Evolutionary conservation across 2,329 filamentous ascomycete species (phyloP).

Genomic region (Aspergillus texensis): DNA sequence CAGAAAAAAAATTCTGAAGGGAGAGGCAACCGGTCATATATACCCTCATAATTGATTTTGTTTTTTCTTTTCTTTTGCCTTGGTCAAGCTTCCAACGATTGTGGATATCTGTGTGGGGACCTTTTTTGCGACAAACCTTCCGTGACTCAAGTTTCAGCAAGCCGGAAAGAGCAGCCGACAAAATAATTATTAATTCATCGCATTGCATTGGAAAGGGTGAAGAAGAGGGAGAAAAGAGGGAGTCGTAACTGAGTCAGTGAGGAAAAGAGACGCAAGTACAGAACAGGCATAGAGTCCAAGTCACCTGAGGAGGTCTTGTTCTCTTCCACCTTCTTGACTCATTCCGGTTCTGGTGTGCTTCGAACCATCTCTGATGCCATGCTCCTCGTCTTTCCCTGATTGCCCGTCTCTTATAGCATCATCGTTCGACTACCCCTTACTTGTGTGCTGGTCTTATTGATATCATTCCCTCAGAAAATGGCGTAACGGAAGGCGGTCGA

Average conservation of each 20-base stretch:
- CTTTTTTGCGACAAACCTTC: neutral
- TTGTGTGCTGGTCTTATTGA: constrained; percentile 17
- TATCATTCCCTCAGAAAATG: constrained; percentile 23
- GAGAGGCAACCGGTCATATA: neutral
- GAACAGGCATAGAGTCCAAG: constrained; percentile 4
- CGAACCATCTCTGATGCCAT: neutral
- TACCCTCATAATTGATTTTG: constrained; percentile 1
- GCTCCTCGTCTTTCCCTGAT: neutral
- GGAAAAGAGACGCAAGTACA: neutral
- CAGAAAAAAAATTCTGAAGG: neutral
- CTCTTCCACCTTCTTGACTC: neutral
- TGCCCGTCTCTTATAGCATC: neutral
- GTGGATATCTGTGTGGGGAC: constrained; percentile 2
- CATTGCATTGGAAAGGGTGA: neutral
- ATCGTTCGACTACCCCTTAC: constrained; percentile 1
- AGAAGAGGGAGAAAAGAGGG: neutral
- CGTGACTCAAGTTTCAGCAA: neutral
- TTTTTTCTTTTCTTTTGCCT: constrained; percentile 4
- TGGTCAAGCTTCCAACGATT: constrained; percentile 3
- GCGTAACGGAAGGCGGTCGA: constrained; percentile 21
- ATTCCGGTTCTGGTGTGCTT: neutral
- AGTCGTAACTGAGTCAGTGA: neutral
- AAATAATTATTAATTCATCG: neutral
- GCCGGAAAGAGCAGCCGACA: neutral
- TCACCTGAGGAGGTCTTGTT: neutral